A percentile compares a stretch with the other conserved stretches of the same genome.
Conservation (phyloP, 495 filamentous ascomycete species). For the Daldinia vernicosa region DNA sequence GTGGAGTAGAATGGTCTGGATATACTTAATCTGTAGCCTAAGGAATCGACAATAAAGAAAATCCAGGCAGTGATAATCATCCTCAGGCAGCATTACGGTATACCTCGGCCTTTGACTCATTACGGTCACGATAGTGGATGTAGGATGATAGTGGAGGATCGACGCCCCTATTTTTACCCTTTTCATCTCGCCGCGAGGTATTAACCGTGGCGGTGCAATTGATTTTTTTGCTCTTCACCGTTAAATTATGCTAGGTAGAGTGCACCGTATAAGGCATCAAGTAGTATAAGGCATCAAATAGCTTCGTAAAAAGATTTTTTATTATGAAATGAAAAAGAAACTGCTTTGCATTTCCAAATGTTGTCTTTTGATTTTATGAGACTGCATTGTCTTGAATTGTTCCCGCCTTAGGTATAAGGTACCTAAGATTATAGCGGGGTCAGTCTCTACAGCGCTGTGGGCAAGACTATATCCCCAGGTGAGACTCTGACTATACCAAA, state of each 20-base stretch:
- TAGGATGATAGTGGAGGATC: background rate
- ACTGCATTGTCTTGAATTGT: too few species aligned
- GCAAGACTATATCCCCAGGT: too few species aligned
- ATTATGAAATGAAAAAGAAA: too few species aligned
- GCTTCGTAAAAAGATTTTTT: too few species aligned
- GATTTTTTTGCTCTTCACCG: background rate
- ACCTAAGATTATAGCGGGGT: too few species aligned
- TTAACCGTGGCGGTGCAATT: background rate
- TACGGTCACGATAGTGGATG: background rate
- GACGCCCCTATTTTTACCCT: slow-evolving; percentile 1
- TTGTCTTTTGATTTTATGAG: too few species aligned
- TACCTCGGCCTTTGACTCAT: background rate
- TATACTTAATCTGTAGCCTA: background rate
- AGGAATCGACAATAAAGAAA: background rate
- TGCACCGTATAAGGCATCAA: background rate
- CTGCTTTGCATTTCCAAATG: too few species aligned
- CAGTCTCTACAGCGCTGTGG: too few species aligned
- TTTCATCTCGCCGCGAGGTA: background rate
- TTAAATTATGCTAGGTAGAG: too few species aligned
- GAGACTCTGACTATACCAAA: too few species aligned
- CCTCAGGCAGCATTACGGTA: background rate
- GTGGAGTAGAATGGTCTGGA: background rate
- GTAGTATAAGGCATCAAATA: too few species aligned
- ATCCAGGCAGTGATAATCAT: background rate
- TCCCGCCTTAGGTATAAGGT: too few species aligned